Evolutionary conservation across 2,329 filamentous ascomycete genomes (phyloP), one percentile per base, ranked within the genome.

Genomic region (Aspergillus amoenus): DNA sequence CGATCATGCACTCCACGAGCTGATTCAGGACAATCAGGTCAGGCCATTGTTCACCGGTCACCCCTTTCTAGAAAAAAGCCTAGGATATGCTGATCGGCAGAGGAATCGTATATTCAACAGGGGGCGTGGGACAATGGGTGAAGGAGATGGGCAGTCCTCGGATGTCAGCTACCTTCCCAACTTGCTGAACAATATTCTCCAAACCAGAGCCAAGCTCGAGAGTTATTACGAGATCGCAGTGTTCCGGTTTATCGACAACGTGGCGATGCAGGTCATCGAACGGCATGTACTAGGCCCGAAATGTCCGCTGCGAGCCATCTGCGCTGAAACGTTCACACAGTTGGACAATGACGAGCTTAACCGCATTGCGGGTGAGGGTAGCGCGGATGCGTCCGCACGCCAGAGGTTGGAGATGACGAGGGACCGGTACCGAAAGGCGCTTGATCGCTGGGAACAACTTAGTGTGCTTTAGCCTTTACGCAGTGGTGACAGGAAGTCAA

Each of bases 301-400:
- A 54, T 57, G 58, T 46, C 60, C 60, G 4, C 21, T 62, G 17
- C 49, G 34, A 18, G 32, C 52, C 3, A 27, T 62, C 40, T 50
- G 41, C 21, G 34, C 18, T 17, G 43, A 61, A 5, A 46, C 54
- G 6, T 55, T 57, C 43, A 49, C 49, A 1, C 22, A 42, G 8
- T 18, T 62, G 32, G 52, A 56, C 32, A 56, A 62, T 32, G 45
- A 55, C 13, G 55, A 59, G 18, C 52, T 62, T 4, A 40, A 54
- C 13, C 55, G 39, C 11, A 54, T 62, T n/a, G 60, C 60, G 18
- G 60, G 60, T 6, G 60, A 62, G 60, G 58, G 61, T 32, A 49
- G 53, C 37, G 39, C 52, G 1, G 60, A 61, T 47, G 60, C 30
- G 42, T 59, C 51, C 4, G 32, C 44, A 24, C 50, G 55, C 4